These are phyloP conservation scores for Termitomyces sp. DNA, from an alignment of 768 basidiomycete genomes.

Conservation along the genomic window DNA sequence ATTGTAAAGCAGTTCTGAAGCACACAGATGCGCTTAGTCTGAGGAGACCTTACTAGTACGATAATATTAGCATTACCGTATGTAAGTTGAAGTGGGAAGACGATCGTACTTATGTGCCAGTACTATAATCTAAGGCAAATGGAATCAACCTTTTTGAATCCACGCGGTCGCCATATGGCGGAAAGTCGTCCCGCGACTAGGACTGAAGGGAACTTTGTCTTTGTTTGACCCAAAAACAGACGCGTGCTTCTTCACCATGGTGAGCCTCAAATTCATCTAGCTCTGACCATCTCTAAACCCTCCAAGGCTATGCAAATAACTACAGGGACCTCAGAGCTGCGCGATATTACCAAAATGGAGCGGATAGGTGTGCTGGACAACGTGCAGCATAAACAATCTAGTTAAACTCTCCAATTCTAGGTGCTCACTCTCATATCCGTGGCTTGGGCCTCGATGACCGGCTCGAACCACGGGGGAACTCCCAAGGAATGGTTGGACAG, in stretches of 20 bases:
- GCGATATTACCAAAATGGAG: conserved; percentile 91
- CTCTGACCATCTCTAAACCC: background rate
- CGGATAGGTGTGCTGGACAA: conserved; percentile 60
- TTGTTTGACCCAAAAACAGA: conserved; percentile 11
- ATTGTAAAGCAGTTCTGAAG: too few species aligned
- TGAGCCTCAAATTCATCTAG: background rate
- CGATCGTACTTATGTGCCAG: too few species aligned
- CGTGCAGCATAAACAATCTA: background rate
- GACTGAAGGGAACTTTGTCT: background rate
- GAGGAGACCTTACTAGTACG: too few species aligned
- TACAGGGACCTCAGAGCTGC: conserved; percentile 73
- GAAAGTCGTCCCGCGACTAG: too few species aligned
- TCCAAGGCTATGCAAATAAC: conserved; percentile 61
- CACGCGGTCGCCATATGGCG: too few species aligned
- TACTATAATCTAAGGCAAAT: too few species aligned
- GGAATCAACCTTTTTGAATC: too few species aligned
- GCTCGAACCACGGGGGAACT: conserved; percentile 83
- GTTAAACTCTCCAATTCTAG: conserved; percentile 33
- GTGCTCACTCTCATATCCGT: conserved; percentile 92
- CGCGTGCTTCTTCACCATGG: conserved; percentile 6
- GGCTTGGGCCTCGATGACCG: conserved; percentile 92
- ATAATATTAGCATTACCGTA: too few species aligned
- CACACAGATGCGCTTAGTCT: too few species aligned
- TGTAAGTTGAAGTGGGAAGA: too few species aligned
- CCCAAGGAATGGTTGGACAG: conserved; percentile 98